These are phyloP conservation scores for Syzygium malaccense DNA, from an alignment of 441 rosid species.

Conservation along the genomic window DNA sequence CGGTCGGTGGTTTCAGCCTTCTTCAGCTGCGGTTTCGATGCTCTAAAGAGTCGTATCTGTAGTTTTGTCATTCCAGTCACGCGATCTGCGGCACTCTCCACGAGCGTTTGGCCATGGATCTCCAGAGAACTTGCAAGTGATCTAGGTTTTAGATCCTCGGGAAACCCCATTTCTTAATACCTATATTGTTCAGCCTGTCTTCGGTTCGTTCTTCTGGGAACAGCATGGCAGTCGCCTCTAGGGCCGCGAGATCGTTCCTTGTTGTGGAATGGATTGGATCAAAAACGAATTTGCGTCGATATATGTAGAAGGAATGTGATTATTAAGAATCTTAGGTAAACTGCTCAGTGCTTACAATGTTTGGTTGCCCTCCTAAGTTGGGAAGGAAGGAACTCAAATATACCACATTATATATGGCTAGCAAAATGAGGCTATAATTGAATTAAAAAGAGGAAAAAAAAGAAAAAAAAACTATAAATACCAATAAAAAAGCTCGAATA, in stretches of 20 bases:
- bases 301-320: too few relatives aligned
- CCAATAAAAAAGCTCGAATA: too few relatives aligned
- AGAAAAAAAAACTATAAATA: too few relatives aligned
- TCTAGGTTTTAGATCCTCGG: background rate
- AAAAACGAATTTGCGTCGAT: background rate
- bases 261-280: background rate
- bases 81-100: background rate
- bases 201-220: background rate
- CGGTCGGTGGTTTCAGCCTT: conserved; percentile 22
- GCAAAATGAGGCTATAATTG: background rate
- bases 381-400: background rate
- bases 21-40: background rate
- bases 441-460: too few relatives aligned
- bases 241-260: background rate
- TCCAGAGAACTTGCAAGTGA: rapidly evolving
- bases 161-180: background rate
- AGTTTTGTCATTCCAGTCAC: background rate
- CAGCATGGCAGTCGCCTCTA: background rate
- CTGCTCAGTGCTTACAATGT: too few relatives aligned
- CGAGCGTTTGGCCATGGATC: background rate
- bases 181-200: background rate
- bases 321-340: background rate
- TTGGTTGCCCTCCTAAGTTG: background rate
- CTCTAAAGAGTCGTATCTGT: background rate
- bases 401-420: background rate